Base-by-base conservation (phyloP, 768 basidiomycete species). In the Fistulinella prunicolor region DNA sequence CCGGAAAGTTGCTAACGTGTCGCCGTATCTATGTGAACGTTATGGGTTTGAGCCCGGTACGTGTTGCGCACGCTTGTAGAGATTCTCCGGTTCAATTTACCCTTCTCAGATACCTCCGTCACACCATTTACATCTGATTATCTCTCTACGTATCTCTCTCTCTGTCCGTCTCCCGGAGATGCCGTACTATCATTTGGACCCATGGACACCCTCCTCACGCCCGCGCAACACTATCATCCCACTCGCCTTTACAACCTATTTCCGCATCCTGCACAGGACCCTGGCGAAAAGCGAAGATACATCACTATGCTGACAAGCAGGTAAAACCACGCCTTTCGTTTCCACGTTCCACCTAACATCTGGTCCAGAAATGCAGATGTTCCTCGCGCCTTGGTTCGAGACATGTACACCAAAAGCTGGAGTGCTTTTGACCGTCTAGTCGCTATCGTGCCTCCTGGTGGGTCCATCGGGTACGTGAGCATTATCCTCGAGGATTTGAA, bases 381-480 rank as follows among this genome's bases (percentile, higher is more conserved):
- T 21, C 86, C 90, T 10, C 80, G 89, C 42, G 86, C 88, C 1
- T 75, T 90, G 17, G 90, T 91, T 38, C 81, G 89, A 47, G 89
- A 92, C 56, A 87, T 90, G 86, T 93, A 93, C 62, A 91, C 89
- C 21, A 93, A 93, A 68, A 89, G 86, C 54, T 93, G 91, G 90
- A 89, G 87, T 61, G 89, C 89, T 2, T 92, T 94, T 58, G 89
- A 92, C 63, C 81, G 90, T 9, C 77, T 94, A 6, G 86, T 93
- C 16, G 86, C 87, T 5, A 89, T 93, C 51, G 89, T 93, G 0
- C 89, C 90, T n/a, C 89, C 89, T 0, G 90, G 89, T 9, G 90
- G 90, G 7, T 89, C 87, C 0, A 92, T 92, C 47, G 90, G 90
- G 86, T 89, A 61, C 34, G 83, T 71, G 38, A 22, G 9, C 19